Base-by-base conservation (phyloP, 1,284 basidiomycete species). In the Lentinus polychrous region DNA sequence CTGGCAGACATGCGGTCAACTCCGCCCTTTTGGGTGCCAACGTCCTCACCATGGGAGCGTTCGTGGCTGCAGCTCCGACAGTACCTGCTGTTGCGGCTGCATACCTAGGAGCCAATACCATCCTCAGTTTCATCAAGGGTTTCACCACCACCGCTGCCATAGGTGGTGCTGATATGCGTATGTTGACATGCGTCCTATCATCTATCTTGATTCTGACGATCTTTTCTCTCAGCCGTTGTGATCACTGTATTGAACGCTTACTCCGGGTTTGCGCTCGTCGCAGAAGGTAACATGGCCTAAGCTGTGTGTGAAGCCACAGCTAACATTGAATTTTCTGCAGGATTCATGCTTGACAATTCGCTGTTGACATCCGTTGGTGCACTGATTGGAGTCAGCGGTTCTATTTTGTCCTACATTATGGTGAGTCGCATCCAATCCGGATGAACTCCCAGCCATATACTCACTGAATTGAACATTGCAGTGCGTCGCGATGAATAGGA, bases 401-500 rank as follows among this genome's bases (percentile, higher is more conserved):
- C 86, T n/a, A 92, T 92, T 59, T 76, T 92, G 47, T 89, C 86
- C 8, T 91, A 92, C 58, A 91, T 92, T 60, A 92, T 92, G 90
- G 89, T 89, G 56, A 53, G 68, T 54, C 43, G 46, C 3, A 11
- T 55, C 55, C 15, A 8, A 23, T 44, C 40, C 17, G 7, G n/a
- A 4, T 24, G 14, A 8, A 6, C 20, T 17, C 8, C 5, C 6
- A 31, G 3, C 15, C 31, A 11, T 6, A 32, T 17, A 10, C 46
- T 62, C 12, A 49, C 23, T 31, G 41, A 24, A 17, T 35, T 12
- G 18, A 38, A 36, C 36, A 33, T 37, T 49, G 37, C 55, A 91
- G 89, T 92, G 89, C 60, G 83, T 89, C 45, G 89, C 90, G 7
- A 92, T 92, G 89, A 92, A 92, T 65, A 76, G 86, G 42, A 88